A percentile compares a stretch with the other conserved stretches of the same genome.
Conservation (phyloP, 345 rosid species). For the Durio zibethinus region DNA sequence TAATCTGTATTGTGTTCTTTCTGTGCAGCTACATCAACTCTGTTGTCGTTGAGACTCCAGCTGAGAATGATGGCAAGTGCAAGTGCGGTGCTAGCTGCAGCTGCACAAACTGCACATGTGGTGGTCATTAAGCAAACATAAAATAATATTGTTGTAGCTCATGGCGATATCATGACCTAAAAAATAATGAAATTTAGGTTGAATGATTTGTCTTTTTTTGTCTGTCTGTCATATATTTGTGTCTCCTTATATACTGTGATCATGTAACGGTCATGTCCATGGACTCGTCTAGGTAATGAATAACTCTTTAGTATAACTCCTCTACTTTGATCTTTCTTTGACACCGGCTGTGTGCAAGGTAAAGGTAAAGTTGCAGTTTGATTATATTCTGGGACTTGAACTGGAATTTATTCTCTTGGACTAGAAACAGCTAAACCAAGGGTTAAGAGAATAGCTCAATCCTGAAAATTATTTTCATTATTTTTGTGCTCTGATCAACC, state of each 20-base stretch:
- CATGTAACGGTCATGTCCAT: conserved; percentile 25
- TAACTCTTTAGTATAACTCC: neutral
- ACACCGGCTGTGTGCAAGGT: neutral
- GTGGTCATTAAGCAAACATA: conserved; percentile 30
- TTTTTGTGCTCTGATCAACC: neutral
- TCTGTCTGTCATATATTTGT: neutral
- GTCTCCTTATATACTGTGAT: conserved; percentile 6
- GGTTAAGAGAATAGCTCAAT: neutral
- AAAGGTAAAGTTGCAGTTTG: too few species aligned
- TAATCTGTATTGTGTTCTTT: neutral
- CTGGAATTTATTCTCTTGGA: too few species aligned
- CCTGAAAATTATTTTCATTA: neutral
- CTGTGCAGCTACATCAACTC: conserved; percentile 45
- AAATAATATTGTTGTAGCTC: neutral
- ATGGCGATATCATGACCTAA: neutral
- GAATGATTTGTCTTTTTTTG: conserved; percentile 3
- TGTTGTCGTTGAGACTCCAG: conserved; percentile 45
- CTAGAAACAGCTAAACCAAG: neutral
- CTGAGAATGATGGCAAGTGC: conserved; percentile 70
- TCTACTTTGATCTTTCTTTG: neutral
- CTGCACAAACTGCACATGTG: conserved; percentile 71
- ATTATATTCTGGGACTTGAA: neutral
- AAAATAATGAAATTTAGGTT: neutral
- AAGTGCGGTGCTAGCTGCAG: conserved; percentile 75
- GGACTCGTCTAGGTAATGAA: conserved; percentile 29